Evolutionary conservation across 2,329 filamentous ascomycete species (phyloP).

Genomic region (Xylariaceae sp.): DNA sequence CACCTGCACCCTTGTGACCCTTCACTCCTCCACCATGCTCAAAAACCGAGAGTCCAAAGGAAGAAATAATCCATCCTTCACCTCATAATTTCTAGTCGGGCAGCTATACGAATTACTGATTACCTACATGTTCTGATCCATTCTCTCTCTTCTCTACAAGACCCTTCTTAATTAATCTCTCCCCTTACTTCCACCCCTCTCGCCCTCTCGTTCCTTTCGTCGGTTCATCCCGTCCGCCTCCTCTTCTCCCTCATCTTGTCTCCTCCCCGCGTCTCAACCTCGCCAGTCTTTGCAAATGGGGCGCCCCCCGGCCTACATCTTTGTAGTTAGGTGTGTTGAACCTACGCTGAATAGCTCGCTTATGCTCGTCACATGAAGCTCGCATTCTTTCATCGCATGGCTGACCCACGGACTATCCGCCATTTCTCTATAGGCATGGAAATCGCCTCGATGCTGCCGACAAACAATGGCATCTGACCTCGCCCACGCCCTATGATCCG

Average conservation of each 20-base stretch:
- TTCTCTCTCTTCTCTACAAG: no score
- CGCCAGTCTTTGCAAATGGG: conserved; percentile 35
- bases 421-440: conserved; percentile 60
- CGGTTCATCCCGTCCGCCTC: background rate
- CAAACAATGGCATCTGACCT: conserved; percentile 89
- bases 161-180: no score
- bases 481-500: conserved; percentile 90
- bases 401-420: background rate
- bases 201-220: background rate
- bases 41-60: no score
- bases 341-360: background rate
- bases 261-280: background rate
- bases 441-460: conserved; percentile 91
- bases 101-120: no score
- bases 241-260: background rate
- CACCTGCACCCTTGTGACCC: no score
- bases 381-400: background rate
- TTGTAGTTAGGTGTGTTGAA: conserved; percentile 43
- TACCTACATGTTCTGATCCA: no score
- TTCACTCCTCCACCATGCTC: no score
- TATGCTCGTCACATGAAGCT: background rate
- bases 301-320: conserved; percentile 45
- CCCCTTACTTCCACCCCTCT: background rate
- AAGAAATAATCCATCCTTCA: no score
- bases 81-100: no score